Evolutionary conservation across 176 grass and related monocot genomes (phyloP).

Genomic region (Tillandsia fasciculata): DNA sequence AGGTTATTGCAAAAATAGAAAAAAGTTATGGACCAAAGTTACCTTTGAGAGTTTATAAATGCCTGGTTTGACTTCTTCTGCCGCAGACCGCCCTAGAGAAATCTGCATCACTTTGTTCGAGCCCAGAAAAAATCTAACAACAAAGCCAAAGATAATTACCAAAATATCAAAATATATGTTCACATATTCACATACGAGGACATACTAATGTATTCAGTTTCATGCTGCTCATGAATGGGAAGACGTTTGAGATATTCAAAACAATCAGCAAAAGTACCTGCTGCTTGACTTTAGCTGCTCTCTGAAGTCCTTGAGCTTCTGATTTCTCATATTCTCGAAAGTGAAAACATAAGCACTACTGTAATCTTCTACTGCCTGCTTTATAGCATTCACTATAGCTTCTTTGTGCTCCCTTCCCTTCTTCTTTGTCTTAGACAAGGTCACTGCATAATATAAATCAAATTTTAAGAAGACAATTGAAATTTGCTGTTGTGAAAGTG

Average conservation of each 20-base stretch:
- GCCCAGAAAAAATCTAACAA: constrained; percentile 78
- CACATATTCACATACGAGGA: constrained; percentile 1
- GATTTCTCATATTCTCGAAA: constrained; percentile 89
- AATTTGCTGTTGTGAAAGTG: neutral
- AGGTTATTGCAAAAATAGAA: neutral
- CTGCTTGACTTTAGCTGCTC: constrained; percentile 62
- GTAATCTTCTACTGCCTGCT: constrained; percentile 42
- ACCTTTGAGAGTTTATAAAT: constrained; percentile 80
- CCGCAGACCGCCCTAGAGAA: constrained; percentile 53
- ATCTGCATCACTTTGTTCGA: constrained; percentile 98
- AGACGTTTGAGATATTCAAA: neutral
- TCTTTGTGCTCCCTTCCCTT: constrained; percentile 68
- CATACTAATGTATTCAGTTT: neutral
- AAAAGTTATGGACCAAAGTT: neutral
- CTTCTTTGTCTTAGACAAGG: constrained; percentile 75
- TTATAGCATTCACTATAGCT: constrained; percentile 55
- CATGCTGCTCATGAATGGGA: too few species aligned
- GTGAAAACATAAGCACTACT: constrained; percentile 67
- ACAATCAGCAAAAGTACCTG: constrained; percentile 31
- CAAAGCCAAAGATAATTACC: neutral
- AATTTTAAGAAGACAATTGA: neutral
- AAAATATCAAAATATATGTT: neutral
- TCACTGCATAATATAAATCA: constrained; percentile 33
- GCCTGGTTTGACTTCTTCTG: constrained; percentile 67
- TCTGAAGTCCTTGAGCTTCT: constrained; percentile 75